Evolutionary conservation across 129 eudicot genomes (phyloP).

Genomic region (Escallonia rubra): DNA sequence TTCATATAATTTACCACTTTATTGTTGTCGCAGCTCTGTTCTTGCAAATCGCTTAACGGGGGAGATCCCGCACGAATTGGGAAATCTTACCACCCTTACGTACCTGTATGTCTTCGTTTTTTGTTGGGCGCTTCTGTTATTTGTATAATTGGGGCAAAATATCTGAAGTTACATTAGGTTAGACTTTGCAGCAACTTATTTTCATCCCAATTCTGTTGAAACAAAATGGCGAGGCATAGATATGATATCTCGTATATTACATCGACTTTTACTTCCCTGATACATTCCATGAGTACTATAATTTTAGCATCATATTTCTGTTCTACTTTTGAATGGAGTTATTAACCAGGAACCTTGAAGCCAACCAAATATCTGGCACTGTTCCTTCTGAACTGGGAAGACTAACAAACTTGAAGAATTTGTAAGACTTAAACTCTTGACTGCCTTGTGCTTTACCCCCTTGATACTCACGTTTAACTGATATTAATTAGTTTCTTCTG

Average conservation of each 20-base stretch:
- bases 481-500: neutral
- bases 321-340: conserved; percentile 1
- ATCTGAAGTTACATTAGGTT: neutral
- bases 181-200: neutral
- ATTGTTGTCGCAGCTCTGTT: conserved; percentile 52
- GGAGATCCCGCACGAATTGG: conserved; percentile 58
- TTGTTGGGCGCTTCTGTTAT: conserved; percentile 1
- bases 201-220: neutral
- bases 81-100: conserved; percentile 60
- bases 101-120: conserved; percentile 48
- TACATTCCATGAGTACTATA: neutral
- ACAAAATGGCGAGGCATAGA: neutral
- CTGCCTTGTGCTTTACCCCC: neutral
- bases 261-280: neutral
- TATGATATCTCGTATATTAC: neutral
- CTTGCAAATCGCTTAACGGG: conserved; percentile 75
- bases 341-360: conserved; percentile 66
- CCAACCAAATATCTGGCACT: conserved; percentile 61
- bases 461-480: neutral
- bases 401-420: conserved; percentile 37
- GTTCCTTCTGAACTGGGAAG: conserved; percentile 66
- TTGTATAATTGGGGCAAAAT: neutral
- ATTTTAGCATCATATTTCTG: neutral
- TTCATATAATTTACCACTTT: conserved; percentile 9
- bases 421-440: conserved; percentile 43